Evolutionary conservation across 352 stramenopile genomes (phyloP), one percentile per base, ranked within the genome.

Genomic region (Phytophthora nicotianae): DNA sequence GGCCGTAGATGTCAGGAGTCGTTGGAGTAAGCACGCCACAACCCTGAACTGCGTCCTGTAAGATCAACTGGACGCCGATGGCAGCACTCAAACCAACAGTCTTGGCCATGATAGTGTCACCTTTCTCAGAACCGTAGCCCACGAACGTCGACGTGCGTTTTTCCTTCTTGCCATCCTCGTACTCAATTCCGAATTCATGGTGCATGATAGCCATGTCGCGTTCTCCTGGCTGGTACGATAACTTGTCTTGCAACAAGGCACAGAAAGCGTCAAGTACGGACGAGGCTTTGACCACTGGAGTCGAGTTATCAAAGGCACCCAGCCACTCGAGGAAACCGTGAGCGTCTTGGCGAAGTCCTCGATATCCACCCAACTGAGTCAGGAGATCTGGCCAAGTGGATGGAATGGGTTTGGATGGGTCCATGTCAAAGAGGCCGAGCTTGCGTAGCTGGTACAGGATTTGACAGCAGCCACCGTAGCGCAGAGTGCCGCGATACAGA

Each of bases 181-280:
- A 91, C 43, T 91, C 76, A 21, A 95, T 74, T 11, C 85, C 86
- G 35, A 97, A 95, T 37, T 92, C 86, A 82, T 97, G 90, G 62
- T 96, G 89, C 90, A 97, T 97, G 67, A 97, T 87, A 32, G 95
- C 91, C 93, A 98, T 98, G 56, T 98, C 96, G n/a, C 90, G 88
- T 72, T 98, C 96, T 42, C 81, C 79, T 9, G 88, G 84, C 52
- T 88, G 75, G 71, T 97, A 98, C 17, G 83, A 76, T 8, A 98
- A 77, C 68, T 97, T 95, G 17, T 95, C 74, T 59, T 98, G 88
- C 41, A 98, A 69, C 7, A 98, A 48, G 7, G 70, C 61, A 49
- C 86, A 96, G 63, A 97, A 95, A 16, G 86, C 88, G 48, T 97
- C 90, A 48, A 97, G 82, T 26, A 91, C 54, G 2, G 82, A 86